Base-by-base conservation (phyloP, 2,329 filamentous ascomycete species). In the Epichloe sibirici region DNA sequence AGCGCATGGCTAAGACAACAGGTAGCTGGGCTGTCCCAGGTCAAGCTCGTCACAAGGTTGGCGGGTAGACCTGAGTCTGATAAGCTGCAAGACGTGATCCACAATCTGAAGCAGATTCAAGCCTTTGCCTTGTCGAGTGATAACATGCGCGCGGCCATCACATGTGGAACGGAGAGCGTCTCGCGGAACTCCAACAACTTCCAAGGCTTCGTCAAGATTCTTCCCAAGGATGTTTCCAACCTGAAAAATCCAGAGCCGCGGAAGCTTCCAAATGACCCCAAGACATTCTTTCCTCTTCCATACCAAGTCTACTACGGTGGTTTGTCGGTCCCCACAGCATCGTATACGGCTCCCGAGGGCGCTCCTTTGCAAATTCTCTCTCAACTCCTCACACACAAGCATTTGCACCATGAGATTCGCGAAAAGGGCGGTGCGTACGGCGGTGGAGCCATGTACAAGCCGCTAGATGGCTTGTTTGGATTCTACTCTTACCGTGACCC, bases 401-500 rank as follows among this genome's bases (percentile, higher is more conserved):
- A 96, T 64, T 76, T 98, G 31, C 93, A 98, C 65, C 91, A 95
- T 59, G 93, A 97, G 69, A 96, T 98, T 58, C 87, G 93, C 52
- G 93, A 98, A 66, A 97, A 97, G 70, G 93, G 93, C 35, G 93
- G 93, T 39, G 93, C 93, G 0, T 98, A 98, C 60, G 93, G 93
- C 45, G 93, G 89, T 23, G 90, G 90, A 13, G 91, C 93, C 1
- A 91, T 89, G 65, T 85, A 86, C 45, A 82, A 83, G 25, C 81
- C 86, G 0, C 72, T 95, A 7, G 85, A 88, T 59, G 91, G 90
- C 25, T 68, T 95, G 1, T 97, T 98, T 61, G 89, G 89, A 15
- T 94, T 96, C 72, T 96, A 95, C 71, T 91, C 88, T 45, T 98
- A 98, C 75, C 87, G 93, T 49, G 93, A 98, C 65, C 93, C 93